A percentile compares a stretch with the other conserved stretches of the same genome.
phyloP scores from a whole-genome alignment of 1,139 yeast genomes.

The Candida albicans region DNA sequence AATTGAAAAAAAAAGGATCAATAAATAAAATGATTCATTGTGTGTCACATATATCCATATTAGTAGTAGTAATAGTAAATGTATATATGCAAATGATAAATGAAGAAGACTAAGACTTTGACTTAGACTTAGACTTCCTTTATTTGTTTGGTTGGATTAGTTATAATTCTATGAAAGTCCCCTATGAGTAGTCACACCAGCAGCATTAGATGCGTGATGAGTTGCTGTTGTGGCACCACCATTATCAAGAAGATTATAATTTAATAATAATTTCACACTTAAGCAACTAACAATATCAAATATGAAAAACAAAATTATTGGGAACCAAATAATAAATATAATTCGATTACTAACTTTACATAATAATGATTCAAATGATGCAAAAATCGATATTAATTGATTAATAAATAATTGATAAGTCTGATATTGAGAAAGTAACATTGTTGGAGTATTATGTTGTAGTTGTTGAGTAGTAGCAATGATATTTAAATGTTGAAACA shows the following conservation, averaged over 20 bases:
- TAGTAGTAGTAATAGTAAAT: too few relatives aligned
- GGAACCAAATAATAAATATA: constrained; percentile 8
- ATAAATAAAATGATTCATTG: too few relatives aligned
- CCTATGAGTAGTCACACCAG: too few relatives aligned
- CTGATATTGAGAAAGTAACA: neutral
- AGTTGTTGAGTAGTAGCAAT: constrained; percentile 2
- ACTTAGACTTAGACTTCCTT: too few relatives aligned
- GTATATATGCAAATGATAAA: too few relatives aligned
- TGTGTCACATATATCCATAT: too few relatives aligned
- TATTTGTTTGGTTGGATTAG: too few relatives aligned
- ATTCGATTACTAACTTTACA: constrained; percentile 6
- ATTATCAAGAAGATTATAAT: neutral
- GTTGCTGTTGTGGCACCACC: too few relatives aligned
- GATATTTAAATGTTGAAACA: neutral
- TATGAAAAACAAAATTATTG: constrained; percentile 8
- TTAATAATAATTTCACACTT: constrained; percentile 1
- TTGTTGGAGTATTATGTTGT: neutral
- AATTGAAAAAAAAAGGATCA: too few relatives aligned
- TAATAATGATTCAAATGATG: constrained; percentile 3
- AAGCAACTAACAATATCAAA: constrained; percentile 6
- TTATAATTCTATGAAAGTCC: too few relatives aligned
- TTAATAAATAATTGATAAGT: constrained; percentile 2
- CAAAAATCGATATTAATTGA: constrained; percentile 1
- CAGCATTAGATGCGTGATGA: too few relatives aligned
- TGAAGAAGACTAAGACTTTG: too few relatives aligned